phyloP scores from a whole-genome alignment of 257 asterid genomes.

The Capsicum rhomboideum region DNA sequence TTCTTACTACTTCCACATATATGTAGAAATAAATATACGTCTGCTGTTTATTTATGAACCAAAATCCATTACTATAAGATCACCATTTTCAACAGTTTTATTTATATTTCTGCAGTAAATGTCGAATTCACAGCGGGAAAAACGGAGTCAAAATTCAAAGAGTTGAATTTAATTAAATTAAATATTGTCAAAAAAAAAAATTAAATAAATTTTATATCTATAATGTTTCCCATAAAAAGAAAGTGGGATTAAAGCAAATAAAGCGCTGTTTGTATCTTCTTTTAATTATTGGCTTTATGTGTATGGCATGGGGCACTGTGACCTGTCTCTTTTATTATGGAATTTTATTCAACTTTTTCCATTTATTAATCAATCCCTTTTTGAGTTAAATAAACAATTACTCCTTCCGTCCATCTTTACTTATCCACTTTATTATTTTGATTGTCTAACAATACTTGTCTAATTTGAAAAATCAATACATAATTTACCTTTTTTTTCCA shows the following conservation, averaged over 20 bases:
- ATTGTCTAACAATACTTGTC: too few species aligned
- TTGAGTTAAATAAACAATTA: neutral
- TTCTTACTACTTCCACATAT: neutral
- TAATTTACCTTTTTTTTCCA: too few species aligned
- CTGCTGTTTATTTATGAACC: neutral
- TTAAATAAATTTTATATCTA: too few species aligned
- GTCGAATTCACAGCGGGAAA: slow-evolving; percentile 5
- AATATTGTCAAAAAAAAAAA: too few species aligned
- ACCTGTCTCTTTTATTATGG: slow-evolving; percentile 42
- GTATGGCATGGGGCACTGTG: slow-evolving; percentile 38
- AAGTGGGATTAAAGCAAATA: slow-evolving; percentile 5
- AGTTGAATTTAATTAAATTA: neutral
- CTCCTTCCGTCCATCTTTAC: too few species aligned
- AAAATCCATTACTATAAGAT: neutral
- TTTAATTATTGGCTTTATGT: slow-evolving; percentile 14
- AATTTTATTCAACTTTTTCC: slow-evolving; percentile 24
- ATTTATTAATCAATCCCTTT: neutral
- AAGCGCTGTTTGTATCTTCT: slow-evolving; percentile 13
- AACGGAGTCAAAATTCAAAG: slow-evolving; percentile 13
- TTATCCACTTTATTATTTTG: too few species aligned
- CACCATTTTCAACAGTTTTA: neutral
- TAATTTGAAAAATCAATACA: too few species aligned
- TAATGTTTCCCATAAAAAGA: slow-evolving; percentile 22
- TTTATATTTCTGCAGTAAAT: neutral
- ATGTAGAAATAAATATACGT: neutral